Evolutionary conservation across 768 basidiomycete genomes (phyloP).

Genomic region (Tylopilus vinaceipallidus): DNA sequence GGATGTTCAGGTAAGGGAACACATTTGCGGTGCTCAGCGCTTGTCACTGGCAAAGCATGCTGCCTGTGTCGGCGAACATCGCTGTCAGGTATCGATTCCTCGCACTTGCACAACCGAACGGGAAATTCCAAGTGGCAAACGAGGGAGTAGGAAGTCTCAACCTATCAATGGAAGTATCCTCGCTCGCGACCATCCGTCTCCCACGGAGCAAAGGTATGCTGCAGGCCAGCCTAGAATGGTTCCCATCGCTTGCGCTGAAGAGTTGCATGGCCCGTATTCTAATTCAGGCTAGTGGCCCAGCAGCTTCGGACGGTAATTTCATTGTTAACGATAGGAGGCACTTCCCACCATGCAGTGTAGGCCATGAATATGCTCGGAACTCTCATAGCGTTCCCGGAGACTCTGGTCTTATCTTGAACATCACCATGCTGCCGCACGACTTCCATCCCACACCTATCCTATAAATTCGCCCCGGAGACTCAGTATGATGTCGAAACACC

Average conservation of each 20-base stretch:
- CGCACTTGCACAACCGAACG: neutral
- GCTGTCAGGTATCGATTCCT: no score
- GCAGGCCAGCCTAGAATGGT: neutral
- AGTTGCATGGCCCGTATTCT: no score
- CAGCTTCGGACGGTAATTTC: no score
- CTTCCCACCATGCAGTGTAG: neutral
- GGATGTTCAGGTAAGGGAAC: no score
- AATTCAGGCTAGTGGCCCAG: no score
- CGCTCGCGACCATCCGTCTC: neutral
- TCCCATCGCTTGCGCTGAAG: neutral
- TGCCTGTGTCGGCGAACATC: no score
- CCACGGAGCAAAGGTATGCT: neutral
- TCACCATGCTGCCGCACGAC: conserved; percentile 8
- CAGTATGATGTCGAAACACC: neutral
- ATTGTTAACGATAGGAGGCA: neutral
- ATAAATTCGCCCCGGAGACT: conserved; percentile 1
- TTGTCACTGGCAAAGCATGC: no score
- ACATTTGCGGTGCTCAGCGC: no score
- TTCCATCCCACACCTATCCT: conserved; percentile 6
- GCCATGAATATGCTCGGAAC: conserved; percentile 2
- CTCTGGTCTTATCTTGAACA: neutral
- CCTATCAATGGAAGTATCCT: neutral
- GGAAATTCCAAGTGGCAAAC: no score
- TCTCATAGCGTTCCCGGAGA: neutral
- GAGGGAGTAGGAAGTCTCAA: neutral